Evolutionary conservation across 805 yeast species (phyloP), one percentile per base, ranked within the genome.

Genomic region (Metschnikowia kofuensis): DNA sequence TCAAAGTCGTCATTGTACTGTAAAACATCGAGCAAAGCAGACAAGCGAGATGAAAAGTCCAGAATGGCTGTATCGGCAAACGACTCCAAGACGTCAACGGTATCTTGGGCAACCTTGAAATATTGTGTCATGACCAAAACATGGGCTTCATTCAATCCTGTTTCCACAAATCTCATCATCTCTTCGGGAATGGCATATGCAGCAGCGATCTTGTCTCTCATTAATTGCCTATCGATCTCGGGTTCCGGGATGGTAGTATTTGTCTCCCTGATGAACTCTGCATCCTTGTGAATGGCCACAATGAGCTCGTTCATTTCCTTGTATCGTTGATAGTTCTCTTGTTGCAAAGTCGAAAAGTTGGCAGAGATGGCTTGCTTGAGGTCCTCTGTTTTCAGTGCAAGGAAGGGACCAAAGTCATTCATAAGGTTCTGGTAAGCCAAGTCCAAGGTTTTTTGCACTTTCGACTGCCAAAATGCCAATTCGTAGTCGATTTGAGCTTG

Each of bases 61-160:
- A 69, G 75, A 47, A 85, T 74, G 29, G 87, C 75, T 7, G 81
- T 77, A 47, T 85, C 90, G 6, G 85, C 83, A 72, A 86, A 87
- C 52, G 86, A 86, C 63, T 86, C 91, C 61, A 83, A 77, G 0
- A 84, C 76, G 53, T 87, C 91, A 45, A 85, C 74, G 35, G 84
- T 76, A 29, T 64, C 65, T 49, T 74, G 78, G 51, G 57, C 56
- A 7, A 58, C 61, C 14, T 49, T 48, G 44, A 66, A 70, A 54
- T 73, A 74, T 36, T 59, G 51, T 10, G 53, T 59, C 38, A 69
- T 51, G 11, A 74, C 47, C 8, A 47, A 31, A 16, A 58, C 62
- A 48, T 70, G 74, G 9, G 54, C 58, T 4, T 57, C 61, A 42
- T 59, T 61, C 35, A 73, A 55, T 30, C 48, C 36, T 1, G 46